These are phyloP conservation scores for Saccharomyces hybrid DNA, from an alignment of 1,139 yeast genomes.

Conservation along the genomic window DNA sequence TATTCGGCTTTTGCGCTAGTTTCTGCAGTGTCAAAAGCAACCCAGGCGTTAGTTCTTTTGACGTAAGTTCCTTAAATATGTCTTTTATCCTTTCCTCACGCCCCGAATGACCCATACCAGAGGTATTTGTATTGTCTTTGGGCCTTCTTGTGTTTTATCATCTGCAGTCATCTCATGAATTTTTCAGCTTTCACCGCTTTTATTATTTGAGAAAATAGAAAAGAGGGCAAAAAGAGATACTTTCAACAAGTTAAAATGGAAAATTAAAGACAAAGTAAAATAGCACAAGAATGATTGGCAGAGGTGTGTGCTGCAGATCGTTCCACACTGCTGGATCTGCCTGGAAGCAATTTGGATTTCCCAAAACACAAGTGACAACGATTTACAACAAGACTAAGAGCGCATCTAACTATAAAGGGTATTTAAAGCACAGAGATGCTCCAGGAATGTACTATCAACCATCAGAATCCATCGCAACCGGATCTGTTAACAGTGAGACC, in stretches of 20 bases:
- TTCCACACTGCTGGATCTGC: background rate
- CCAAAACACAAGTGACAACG: slow-evolving; percentile 12
- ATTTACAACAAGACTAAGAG: slow-evolving; percentile 28
- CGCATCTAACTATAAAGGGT: slow-evolving; percentile 30
- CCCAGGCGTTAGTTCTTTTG: background rate
- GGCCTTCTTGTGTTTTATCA: background rate
- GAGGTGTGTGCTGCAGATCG: background rate
- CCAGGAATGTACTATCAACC: slow-evolving; percentile 28
- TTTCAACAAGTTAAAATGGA: background rate
- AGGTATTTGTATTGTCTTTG: background rate
- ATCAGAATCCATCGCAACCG: slow-evolving; percentile 29
- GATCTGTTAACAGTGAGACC: slow-evolving; percentile 31
- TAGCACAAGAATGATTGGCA: background rate
- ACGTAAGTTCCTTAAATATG: background rate
- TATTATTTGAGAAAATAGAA: background rate
- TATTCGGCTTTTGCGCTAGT: background rate
- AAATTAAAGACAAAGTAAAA: background rate
- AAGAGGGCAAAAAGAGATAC: background rate
- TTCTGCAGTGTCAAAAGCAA: background rate
- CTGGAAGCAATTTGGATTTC: background rate
- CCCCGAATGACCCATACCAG: background rate
- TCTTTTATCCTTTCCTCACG: background rate
- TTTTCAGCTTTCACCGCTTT: background rate
- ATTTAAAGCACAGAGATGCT: slow-evolving; percentile 18
- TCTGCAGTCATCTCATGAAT: background rate